Evolutionary conservation across 495 filamentous ascomycete genomes (phyloP), one percentile per base, ranked within the genome.

Genomic region (Letharia lupina): DNA sequence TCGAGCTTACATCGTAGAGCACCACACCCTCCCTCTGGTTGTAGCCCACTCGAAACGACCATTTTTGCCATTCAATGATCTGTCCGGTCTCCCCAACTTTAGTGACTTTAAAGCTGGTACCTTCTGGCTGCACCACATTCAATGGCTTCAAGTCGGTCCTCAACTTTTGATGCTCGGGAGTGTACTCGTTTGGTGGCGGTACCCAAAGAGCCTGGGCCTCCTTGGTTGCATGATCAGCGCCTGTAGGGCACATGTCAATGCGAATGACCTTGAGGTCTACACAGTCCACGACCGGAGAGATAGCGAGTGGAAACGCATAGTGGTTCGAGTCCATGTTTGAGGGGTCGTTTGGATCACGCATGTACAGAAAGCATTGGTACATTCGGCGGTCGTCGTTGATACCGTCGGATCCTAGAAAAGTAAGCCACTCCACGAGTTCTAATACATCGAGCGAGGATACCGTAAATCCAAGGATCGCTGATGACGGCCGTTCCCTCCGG

Each of bases 251-350:
- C 37, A 77, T 77, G 65, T 82, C 80, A 71, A 83, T 82, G 13
- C 80, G 78, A 45, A 81, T 83, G 6, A 96, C 82, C 62, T 87
- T 80, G 72, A 81, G 81, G 2, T 82, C 85, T 37, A 82, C 79
- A 1, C 82, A 83, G 70, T 86, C 84, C 50, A 96, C 79, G 28
- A 94, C 89, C 0, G 91, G 90, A 8, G 87, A 91, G 69, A 94
- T 88, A 44, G 86, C 81, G 60, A 91, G 81, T 1, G 91, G 91
- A 44, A 89, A 81, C 0, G 89, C 85, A 73, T 96, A 96, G 69
- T 93, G 88, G 71, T 92, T 93, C 58, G 81, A 84, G 67, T 90
- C 87, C 16, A 75, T 72, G 71, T 88, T 84, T 10, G 73, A 67
- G 4, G 81, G 67, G 68, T 86, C 83, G 18, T 73, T 70, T 8